A percentile compares a stretch with the other conserved stretches of the same genome.
Conservation (phyloP, 306 rosid genomes). For the Acacia confusa region DNA sequence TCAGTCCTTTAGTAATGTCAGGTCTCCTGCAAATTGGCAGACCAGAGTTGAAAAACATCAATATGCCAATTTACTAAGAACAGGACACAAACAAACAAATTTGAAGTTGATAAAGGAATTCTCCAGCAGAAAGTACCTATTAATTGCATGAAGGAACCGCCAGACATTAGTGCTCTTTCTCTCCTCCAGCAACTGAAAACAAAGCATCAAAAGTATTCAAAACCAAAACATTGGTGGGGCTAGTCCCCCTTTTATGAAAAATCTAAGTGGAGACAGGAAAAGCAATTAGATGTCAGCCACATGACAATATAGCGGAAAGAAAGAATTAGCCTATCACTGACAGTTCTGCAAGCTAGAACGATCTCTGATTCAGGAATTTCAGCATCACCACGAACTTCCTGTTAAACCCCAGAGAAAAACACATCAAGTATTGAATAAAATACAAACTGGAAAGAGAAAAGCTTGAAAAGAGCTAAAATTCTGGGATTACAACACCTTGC, state of each 20-base stretch:
- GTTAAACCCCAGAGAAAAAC: slow-evolving; percentile 29
- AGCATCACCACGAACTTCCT: slow-evolving; percentile 83
- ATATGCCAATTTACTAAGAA: slow-evolving; percentile 4
- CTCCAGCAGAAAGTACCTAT: slow-evolving; percentile 46
- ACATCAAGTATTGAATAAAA: background rate
- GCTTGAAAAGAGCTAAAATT: background rate
- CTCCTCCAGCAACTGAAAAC: slow-evolving; percentile 76
- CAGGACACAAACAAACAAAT: background rate
- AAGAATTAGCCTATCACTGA: slow-evolving; percentile 42
- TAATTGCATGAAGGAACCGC: slow-evolving; percentile 75
- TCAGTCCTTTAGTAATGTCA: slow-evolving; percentile 76
- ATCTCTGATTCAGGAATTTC: slow-evolving; percentile 91
- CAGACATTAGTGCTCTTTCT: slow-evolving; percentile 73
- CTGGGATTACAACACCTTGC: slow-evolving; percentile 62
- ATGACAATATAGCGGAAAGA: slow-evolving; percentile 13
- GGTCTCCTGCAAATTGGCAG: slow-evolving; percentile 60
- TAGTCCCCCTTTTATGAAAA: background rate
- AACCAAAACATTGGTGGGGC: slow-evolving; percentile 16
- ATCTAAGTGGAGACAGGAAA: background rate
- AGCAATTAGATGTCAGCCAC: slow-evolving; percentile 25
- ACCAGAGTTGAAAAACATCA: slow-evolving; percentile 17
- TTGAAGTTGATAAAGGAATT: slow-evolving; percentile 8
- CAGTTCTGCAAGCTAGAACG: slow-evolving; percentile 91
- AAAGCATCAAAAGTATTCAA: slow-evolving; percentile 17
- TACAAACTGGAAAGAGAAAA: background rate